Evolutionary conservation across 2,329 filamentous ascomycete genomes (phyloP).

Genomic region (Sporothrix humicola): DNA sequence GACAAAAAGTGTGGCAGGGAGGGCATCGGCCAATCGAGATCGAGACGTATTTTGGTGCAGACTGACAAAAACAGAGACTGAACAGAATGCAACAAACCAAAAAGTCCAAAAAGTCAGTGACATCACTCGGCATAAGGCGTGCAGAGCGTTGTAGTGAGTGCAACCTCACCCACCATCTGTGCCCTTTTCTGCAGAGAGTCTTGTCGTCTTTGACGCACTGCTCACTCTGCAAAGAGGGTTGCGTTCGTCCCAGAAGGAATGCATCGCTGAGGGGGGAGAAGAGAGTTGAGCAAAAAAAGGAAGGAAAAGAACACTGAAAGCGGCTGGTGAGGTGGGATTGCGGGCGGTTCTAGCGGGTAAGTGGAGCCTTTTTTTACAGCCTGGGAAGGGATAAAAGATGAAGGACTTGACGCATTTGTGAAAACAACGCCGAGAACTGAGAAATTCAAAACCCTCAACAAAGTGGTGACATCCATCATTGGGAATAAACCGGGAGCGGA

Average conservation of each 20-base stretch:
- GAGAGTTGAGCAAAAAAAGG: background rate
- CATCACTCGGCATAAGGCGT: constrained; percentile 18
- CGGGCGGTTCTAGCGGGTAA: background rate
- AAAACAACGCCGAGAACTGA: background rate
- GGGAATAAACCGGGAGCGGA: background rate
- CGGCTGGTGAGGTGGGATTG: constrained; percentile 19
- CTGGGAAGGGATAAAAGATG: background rate
- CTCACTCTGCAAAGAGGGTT: background rate
- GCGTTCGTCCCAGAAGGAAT: constrained; percentile 5
- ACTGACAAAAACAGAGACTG: background rate
- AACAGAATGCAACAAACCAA: background rate
- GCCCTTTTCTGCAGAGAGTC: background rate
- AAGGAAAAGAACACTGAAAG: background rate
- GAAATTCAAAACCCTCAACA: background rate
- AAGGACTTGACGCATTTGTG: background rate
- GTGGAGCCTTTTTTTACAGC: constrained; percentile 11
- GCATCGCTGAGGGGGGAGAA: background rate
- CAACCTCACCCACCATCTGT: background rate
- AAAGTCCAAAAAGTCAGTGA: background rate
- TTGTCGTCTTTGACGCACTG: background rate
- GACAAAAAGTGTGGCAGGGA: background rate
- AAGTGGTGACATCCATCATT: constrained; percentile 3
- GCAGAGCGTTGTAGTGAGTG: constrained; percentile 13
- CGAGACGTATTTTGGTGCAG: background rate
- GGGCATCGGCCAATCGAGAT: background rate